phyloP scores from a whole-genome alignment of 2,329 filamentous ascomycete genomes.

The Monilinia aucupariae region DNA sequence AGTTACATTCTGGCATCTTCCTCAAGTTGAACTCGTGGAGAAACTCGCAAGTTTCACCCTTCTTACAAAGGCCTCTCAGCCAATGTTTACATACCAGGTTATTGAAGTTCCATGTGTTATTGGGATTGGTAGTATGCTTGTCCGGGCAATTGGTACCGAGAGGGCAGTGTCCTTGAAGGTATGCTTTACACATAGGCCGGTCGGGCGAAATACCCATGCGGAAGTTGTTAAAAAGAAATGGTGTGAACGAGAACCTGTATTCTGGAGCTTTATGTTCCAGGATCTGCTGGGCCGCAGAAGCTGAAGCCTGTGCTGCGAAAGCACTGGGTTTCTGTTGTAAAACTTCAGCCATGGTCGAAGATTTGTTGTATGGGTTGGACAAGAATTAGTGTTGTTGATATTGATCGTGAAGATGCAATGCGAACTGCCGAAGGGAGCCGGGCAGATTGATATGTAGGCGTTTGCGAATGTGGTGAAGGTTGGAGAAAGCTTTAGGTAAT shows the following conservation, averaged over 20 bases:
- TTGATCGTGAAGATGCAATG: neutral
- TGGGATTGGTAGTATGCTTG: constrained; percentile 54
- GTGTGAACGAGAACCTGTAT: constrained; percentile 77
- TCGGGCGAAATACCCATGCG: constrained; percentile 76
- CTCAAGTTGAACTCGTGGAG: constrained; percentile 97
- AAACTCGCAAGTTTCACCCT: constrained; percentile 94
- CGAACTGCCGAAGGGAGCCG: constrained; percentile 1
- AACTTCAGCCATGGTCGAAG: constrained; percentile 13
- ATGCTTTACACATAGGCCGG: constrained; percentile 79
- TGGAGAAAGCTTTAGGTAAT: neutral
- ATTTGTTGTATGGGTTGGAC: neutral
- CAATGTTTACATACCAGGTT: constrained; percentile 98
- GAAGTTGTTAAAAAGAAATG: constrained; percentile 78
- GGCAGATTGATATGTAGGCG: neutral
- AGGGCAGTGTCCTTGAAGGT: constrained; percentile 79
- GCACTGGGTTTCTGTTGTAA: constrained; percentile 11
- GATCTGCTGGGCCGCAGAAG: constrained; percentile 38
- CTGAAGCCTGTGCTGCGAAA: constrained; percentile 17
- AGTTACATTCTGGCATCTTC: constrained; percentile 98
- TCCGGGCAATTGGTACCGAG: constrained; percentile 80
- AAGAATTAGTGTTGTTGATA: neutral
- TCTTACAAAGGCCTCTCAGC: constrained; percentile 95
- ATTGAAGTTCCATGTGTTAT: constrained; percentile 53
- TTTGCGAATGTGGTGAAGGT: constrained; percentile 3
- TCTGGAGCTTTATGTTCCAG: constrained; percentile 50